Base-by-base conservation (phyloP, 164 flowering plant species). In the Nymphaea thermarum region DNA sequence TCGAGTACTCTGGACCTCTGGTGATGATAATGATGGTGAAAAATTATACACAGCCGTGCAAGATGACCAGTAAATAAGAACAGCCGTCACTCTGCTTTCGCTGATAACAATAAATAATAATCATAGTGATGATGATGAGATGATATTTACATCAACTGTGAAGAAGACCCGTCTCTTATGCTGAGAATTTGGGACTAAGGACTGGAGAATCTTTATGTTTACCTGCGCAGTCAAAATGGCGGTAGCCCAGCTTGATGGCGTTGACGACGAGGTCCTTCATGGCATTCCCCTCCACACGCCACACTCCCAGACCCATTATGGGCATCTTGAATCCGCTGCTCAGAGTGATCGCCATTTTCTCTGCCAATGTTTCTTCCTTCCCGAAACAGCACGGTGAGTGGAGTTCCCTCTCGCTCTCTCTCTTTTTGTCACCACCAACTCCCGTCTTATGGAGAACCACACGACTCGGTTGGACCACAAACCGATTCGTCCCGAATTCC, bases 201-300 rank as follows among this genome's bases (percentile, higher is more conserved):
- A 25, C 36, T 25, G 36, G 36, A 25, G 36, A 51, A 8, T 3
- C 14, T 51, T 15, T 36, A 42, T 7, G 44, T 5, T 57, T 77
- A 89, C 94, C 94, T 25, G 98, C 98, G 64, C 96, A 89, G 73
- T 92, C 98, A 69, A 92, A 86, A 71, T 92, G 96, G 69, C 96
- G 96, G 75, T 92, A 92, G n/a, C 98, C 96, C 62, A 89, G 77
- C 43, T 84, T 82, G 77, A 92, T 82, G 72, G 96, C 81, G 70
- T 80, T 80, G 77, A 82, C 51, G 73, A 92, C 72, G 70, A 92
- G 83, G 73, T 84, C 80, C 71, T 76, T 83, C 69, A 88, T 77
- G 55, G 80, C 81, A 64, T 86, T 78, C 3, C 72, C 77, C 53
- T 88, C 91, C 91, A 89, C 85, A 11, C 91, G 80, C 98, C 98